phyloP scores from a whole-genome alignment of 139 green algal species.

The Closterium sp. region DNA sequence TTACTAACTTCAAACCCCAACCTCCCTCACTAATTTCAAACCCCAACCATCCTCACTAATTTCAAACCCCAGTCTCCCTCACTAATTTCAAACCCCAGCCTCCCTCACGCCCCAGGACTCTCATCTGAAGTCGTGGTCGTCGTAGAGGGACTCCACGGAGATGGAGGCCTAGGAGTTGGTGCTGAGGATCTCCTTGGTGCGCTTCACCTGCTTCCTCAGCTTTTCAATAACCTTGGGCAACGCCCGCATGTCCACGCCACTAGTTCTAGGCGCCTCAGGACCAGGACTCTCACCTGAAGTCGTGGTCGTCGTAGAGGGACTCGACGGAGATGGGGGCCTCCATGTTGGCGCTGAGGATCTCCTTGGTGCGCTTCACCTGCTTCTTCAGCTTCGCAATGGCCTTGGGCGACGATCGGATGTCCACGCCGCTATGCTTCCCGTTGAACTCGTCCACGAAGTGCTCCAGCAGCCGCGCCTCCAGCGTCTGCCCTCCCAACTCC shows the following conservation, averaged over 20 bases:
- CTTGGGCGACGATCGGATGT: conserved; percentile 65
- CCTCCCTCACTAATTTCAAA: too few relatives aligned
- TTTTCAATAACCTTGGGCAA: conserved; percentile 81
- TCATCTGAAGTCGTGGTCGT: conserved; percentile 80
- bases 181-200: conserved; percentile 95
- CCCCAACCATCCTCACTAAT: too few relatives aligned
- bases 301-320: conserved; percentile 80
- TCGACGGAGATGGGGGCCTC: conserved; percentile 85
- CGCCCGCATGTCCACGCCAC: conserved; percentile 59
- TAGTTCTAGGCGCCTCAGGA: too few relatives aligned
- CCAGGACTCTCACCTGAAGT: conserved; percentile 68
- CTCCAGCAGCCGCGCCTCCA: conserved; percentile 83
- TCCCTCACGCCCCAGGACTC: not conserved
- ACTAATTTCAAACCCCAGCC: not conserved
- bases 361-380: conserved; percentile 86
- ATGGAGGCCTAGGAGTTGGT: conserved; percentile 87
- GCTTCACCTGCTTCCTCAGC: conserved; percentile 77
- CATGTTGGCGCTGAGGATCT: conserved; percentile 93
- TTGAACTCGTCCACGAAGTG: conserved; percentile 88
- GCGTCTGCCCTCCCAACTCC: conserved; percentile 69
- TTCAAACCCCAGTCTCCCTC: not conserved
- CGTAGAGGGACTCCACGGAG: conserved; percentile 83
- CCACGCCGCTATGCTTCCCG: conserved; percentile 28
- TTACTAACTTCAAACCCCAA: too few relatives aligned
- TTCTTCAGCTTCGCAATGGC: conserved; percentile 88